Evolutionary conservation across 306 rosid genomes (phyloP), one percentile per base, ranked within the genome.

Genomic region (Dalbergia oliveri): DNA sequence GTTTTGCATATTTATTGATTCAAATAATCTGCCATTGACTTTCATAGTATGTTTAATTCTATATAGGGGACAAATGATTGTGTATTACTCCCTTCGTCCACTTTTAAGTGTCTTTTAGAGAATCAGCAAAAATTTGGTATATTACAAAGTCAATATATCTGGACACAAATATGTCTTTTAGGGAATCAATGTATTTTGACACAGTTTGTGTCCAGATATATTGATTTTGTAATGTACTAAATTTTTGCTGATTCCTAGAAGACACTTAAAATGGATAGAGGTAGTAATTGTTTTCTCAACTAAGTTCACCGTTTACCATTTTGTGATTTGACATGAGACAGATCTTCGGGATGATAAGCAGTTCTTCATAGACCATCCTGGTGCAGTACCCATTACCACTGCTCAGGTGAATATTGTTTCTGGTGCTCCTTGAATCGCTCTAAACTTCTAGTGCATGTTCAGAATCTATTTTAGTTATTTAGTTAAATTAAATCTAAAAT

Each of bases 271-370:
- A 26, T 26, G 31, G 31, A 26, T 2, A 26, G 31, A 26, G 31
- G 31, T 26, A 15, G 41, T 4, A 23, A 37, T 15, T 39, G 45
- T 78, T 57, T 33, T 56, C 18, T 75, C 43, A 45, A 61, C 54
- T 71, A 26, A 56, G 5, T 39, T 70, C 13, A 31, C 47, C 47
- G 61, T 57, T 80, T 19, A 61, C 43, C 62, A 49, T 41, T 69
- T 68, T 85, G 75, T 75, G 50, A 81, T 58, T 76, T 77, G 51
- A 83, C 43, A 75, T 77, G 87, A 87, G 82, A 71, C 91, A 95
- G 99, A 95, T 49, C 98, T 95, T 77, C 96, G 99, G 85, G 97
- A 95, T 85, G 99, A 95, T 79, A 89, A 93, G 85, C 99, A 95
- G 77, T 95, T 93, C 85, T 93, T 93, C 57, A 51, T 90, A 35